These are phyloP conservation scores for Hevea brasiliensis DNA, from an alignment of 345 rosid species.

Conservation along the genomic window DNA sequence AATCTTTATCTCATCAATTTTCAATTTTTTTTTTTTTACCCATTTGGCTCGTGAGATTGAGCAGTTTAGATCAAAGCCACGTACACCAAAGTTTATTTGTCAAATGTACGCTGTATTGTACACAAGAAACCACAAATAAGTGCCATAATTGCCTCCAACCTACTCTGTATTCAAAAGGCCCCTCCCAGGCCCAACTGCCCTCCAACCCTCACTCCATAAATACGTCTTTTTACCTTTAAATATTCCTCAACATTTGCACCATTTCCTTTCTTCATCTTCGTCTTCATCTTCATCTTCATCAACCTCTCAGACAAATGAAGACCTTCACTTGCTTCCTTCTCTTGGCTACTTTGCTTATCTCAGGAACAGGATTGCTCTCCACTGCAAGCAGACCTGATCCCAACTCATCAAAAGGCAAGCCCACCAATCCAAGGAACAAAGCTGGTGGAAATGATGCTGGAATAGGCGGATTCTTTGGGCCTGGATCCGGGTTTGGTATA, in stretches of 20 bases:
- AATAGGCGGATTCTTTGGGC: constrained; percentile 47
- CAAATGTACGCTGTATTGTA: background rate
- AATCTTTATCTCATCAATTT: no score
- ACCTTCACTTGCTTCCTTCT: constrained; percentile 26
- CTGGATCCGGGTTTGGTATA: constrained; percentile 47
- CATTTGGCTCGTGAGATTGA: no score
- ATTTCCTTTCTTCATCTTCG: background rate
- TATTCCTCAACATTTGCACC: background rate
- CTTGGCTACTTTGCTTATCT: constrained; percentile 35
- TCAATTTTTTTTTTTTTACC: no score
- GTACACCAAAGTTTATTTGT: background rate
- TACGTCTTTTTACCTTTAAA: constrained; percentile 8
- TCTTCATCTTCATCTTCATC: constrained; percentile 2
- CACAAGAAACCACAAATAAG: background rate
- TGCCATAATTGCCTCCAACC: constrained; percentile 40
- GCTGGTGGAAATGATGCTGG: constrained; percentile 36
- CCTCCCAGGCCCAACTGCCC: constrained; percentile 42
- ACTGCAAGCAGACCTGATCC: constrained; percentile 47
- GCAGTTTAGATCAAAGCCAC: background rate
- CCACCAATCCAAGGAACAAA: constrained; percentile 13
- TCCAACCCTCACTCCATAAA: constrained; percentile 25
- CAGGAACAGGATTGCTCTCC: constrained; percentile 24
- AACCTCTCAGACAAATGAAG: constrained; percentile 32
- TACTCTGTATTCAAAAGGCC: constrained; percentile 20
- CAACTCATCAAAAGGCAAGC: constrained; percentile 15